Evolutionary conservation across 1,284 basidiomycete genomes (phyloP), one percentile per base, ranked within the genome.

Genomic region (Ustilago esculenta): DNA sequence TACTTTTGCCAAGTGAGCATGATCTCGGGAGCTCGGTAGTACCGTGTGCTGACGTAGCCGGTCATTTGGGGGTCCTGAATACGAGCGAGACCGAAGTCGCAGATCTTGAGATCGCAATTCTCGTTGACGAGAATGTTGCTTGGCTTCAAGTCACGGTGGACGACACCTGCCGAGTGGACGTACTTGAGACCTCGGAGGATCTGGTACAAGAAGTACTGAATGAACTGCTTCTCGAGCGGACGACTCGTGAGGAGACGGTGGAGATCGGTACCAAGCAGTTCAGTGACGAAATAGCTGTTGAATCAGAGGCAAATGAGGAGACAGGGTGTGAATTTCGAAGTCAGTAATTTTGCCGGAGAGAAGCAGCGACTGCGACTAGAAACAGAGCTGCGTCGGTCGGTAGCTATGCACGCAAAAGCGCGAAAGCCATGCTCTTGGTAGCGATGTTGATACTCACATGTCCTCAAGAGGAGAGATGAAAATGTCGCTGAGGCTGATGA

Each of bases 1-100:
- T 98, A 98, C 85, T 98, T 98, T 84, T 98, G 95, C 96, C 96
- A 98, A 41, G 95, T 99, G 81, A 99, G 87, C 96, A 99, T 99
- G 85, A 99, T 98, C 84, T 99, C 95, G 7, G 95, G 95, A 4
- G 95, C 96, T 51, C 96, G 90, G 84, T 99, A 98, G 85, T 98
- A 98, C 76, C 96, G 87, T 56, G 95, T 99, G 64, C 94, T 98
- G 69, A 98, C 95, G 82, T 98, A 99, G 65, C 96, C 96, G 5
- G 96, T 98, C 96, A 99, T 98, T 84, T 98, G 96, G 8, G 95
- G 95, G 83, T 98, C 96, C 84, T 94, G 92, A 46, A 84, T 80
- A 56, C 95, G 90, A 17, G 95, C 95, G 23, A 99, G 87, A 72
- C 95, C 95, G 84, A 99, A 99, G 84, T 98, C 95, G 82, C 95